phyloP scores from a whole-genome alignment of 768 basidiomycete species.

The Tulasnella sp. region DNA sequence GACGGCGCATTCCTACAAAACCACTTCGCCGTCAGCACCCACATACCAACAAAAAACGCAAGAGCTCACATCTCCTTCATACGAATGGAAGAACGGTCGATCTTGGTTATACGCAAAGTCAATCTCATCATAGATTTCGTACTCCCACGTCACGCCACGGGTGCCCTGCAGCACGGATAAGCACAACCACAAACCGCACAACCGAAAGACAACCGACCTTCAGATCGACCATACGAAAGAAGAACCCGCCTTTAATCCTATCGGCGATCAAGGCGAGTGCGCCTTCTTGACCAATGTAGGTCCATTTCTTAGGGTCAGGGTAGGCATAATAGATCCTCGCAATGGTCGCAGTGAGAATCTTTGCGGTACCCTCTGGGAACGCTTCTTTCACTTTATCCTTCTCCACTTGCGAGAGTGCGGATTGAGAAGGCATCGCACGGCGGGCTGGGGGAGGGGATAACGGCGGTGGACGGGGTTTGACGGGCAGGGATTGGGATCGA shows the following conservation, averaged over 20 bases:
- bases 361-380: conserved; percentile 44
- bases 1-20: conserved; percentile 70
- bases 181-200: not conserved
- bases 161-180: conserved; percentile 39
- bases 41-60: no score
- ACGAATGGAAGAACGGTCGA: conserved; percentile 83
- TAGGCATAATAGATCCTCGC: conserved; percentile 85
- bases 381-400: conserved; percentile 61
- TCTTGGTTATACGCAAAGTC: conserved; percentile 73
- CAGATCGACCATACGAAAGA: conserved; percentile 74
- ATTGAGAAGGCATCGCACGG: conserved; percentile 55
- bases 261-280: conserved; percentile 64
- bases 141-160: conserved; percentile 83
- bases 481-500: not conserved
- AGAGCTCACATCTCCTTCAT: conserved; percentile 71
- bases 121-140: conserved; percentile 67
- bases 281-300: conserved; percentile 78
- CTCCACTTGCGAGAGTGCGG: conserved; percentile 58
- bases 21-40: no score
- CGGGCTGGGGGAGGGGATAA: not conserved
- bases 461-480: not conserved
- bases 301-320: conserved; percentile 66
- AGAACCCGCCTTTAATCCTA: conserved; percentile 40
- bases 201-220: conserved; percentile 20
- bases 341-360: conserved; percentile 70